These are phyloP conservation scores for Phytophthora litchii DNA, from an alignment of 352 stramenopile species.

Conservation along the genomic window DNA sequence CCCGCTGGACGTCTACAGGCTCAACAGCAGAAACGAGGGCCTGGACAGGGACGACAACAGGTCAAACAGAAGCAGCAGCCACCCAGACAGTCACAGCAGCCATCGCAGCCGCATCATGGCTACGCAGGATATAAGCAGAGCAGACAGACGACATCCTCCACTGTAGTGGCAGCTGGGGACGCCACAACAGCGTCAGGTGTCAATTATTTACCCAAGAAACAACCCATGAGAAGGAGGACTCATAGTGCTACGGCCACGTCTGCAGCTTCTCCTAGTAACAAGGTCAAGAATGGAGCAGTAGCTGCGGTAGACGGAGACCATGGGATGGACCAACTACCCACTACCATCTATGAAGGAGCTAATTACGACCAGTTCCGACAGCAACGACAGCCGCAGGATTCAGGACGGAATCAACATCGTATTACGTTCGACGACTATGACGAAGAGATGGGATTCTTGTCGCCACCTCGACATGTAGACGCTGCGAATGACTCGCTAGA, in stretches of 20 bases:
- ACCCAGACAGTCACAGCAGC: slow-evolving; percentile 42
- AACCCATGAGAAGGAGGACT: slow-evolving; percentile 77
- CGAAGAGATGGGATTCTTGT: slow-evolving; percentile 55
- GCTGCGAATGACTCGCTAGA: slow-evolving; percentile 45
- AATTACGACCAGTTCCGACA: slow-evolving; percentile 38
- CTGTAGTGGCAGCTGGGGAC: slow-evolving; percentile 19
- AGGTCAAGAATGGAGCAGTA: slow-evolving; percentile 34
- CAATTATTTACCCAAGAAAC: slow-evolving; percentile 66
- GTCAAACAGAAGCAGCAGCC: slow-evolving; percentile 49
- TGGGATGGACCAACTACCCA: slow-evolving; percentile 48
- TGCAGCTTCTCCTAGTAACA: slow-evolving; percentile 19
- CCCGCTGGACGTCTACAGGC: slow-evolving; percentile 49
- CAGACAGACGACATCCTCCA: slow-evolving; percentile 30
- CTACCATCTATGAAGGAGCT: slow-evolving; percentile 57
- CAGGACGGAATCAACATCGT: slow-evolving; percentile 57
- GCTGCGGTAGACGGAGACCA: slow-evolving; percentile 20
- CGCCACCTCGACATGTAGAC: slow-evolving; percentile 30
- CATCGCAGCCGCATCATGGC: slow-evolving; percentile 52
- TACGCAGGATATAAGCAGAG: slow-evolving; percentile 48
- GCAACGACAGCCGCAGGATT: slow-evolving; percentile 44
- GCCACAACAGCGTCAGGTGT: slow-evolving; percentile 18
- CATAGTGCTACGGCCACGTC: slow-evolving; percentile 61
- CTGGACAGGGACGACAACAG: slow-evolving; percentile 43
- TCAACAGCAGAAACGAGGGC: slow-evolving; percentile 41
- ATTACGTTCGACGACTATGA: slow-evolving; percentile 67